Percentiles rank a stretch among this genome's conserved stretches.
Conservation (phyloP, 176 grass and related monocot genomes). For the Bromus sterilis region DNA sequence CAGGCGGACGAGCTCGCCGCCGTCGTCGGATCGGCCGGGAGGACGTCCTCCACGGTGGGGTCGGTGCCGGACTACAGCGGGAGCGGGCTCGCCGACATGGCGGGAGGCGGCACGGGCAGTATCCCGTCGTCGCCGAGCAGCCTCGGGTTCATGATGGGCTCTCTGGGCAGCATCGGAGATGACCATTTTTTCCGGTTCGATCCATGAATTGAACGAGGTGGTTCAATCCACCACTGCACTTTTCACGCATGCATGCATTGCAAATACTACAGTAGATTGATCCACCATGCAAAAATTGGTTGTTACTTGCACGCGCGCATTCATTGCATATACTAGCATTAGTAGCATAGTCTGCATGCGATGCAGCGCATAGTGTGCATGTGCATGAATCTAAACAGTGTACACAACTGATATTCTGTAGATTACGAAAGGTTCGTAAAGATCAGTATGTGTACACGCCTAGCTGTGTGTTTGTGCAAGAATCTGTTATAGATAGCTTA, state of each 20-base stretch:
- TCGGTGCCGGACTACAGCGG: neutral
- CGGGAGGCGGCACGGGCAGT: neutral
- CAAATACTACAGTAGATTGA: too few relatives aligned
- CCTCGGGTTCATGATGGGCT: neutral
- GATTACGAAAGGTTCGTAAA: neutral
- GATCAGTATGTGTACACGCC: neutral
- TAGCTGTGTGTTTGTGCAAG: neutral
- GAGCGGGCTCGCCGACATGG: neutral
- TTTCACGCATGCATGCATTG: neutral
- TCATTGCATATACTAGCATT: too few relatives aligned
- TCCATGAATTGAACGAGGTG: neutral
- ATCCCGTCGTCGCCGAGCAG: conserved; percentile 12
- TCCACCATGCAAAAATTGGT: too few relatives aligned
- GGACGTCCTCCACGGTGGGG: neutral
- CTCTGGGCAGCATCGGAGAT: conserved; percentile 4
- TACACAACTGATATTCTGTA: neutral
- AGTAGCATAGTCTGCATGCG: neutral
- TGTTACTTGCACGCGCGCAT: neutral
- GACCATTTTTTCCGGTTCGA: conserved; percentile 1
- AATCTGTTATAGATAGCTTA: neutral
- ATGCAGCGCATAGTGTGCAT: neutral
- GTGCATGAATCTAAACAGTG: too few relatives aligned
- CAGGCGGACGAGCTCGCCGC: conserved; percentile 38
- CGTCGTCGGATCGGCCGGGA: conserved; percentile 20
- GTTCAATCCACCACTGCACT: neutral